Evolutionary conservation across 2,329 filamentous ascomycete species (phyloP).

Genomic region (Scedosporium dehoogii): DNA sequence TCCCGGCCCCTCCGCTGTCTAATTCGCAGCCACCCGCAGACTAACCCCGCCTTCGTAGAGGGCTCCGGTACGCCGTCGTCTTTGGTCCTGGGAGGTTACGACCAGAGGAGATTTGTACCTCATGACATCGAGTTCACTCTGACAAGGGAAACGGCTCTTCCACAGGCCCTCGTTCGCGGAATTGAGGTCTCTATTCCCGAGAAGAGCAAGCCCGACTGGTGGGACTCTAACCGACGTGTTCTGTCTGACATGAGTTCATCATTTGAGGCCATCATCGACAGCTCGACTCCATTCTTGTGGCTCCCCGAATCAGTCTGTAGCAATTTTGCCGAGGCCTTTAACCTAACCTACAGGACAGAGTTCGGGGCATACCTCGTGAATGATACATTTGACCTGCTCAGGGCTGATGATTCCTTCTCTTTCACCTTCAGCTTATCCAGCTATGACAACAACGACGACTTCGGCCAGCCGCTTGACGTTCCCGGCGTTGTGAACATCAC

Average conservation of each 20-base stretch:
- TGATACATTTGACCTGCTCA: constrained; percentile 40
- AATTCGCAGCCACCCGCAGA: neutral
- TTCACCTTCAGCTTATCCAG: constrained; percentile 49
- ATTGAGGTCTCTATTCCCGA: constrained; percentile 31
- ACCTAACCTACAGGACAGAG: constrained; percentile 53
- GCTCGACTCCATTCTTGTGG: constrained; percentile 54
- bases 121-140: constrained; percentile 52
- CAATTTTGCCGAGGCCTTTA: constrained; percentile 53
- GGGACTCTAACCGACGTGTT: constrained; percentile 25
- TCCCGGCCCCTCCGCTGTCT: neutral
- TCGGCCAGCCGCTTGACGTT: constrained; percentile 36
- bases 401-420: constrained; percentile 31
- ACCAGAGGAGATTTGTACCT: constrained; percentile 48
- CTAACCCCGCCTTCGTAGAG: constrained; percentile 16
- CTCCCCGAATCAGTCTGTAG: constrained; percentile 51
- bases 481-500: constrained; percentile 48
- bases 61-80: constrained; percentile 38
- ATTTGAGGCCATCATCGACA: constrained; percentile 49
- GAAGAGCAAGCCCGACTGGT: constrained; percentile 22
- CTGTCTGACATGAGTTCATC: constrained; percentile 36
- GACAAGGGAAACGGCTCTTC: constrained; percentile 43
- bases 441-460: constrained; percentile 41
- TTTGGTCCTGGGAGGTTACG: constrained; percentile 60
- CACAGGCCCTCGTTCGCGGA: constrained; percentile 50
- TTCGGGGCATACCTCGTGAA: constrained; percentile 56